Evolutionary conservation across 1,284 basidiomycete genomes (phyloP), one percentile per base, ranked within the genome.

Genomic region (Pholiota adiposa): DNA sequence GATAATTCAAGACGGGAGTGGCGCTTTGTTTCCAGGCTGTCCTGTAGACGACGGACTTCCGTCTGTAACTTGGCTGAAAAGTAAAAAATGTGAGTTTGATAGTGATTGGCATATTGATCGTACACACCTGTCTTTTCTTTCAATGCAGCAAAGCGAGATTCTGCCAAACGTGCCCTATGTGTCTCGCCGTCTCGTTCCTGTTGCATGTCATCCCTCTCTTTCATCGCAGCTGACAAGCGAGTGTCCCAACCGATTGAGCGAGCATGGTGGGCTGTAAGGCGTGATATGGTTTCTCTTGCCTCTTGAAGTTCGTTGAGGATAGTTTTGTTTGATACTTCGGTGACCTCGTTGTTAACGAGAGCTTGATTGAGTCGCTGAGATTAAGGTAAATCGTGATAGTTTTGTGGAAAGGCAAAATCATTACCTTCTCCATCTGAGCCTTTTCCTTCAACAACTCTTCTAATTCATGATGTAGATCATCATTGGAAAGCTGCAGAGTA

Each of bases 191-290:
- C 89, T 23, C 90, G 81, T 70, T 96, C 92, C 72, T 97, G 93
- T 60, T 87, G 86, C 68, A 93, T 81, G 70, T 98, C 96, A 51
- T 97, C 93, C 65, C 86, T 85, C 72, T 96, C 92, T 67, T 86
- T 85, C 51, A 84, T 74, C 18, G 81, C 81, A 19, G 79, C 73
- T 16, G 82, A 81, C n/a, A 95, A 69, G 18, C 86, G 84, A 21
- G 80, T 79, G 66, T 93, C 91, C 80, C 86, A 84, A 8, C 89
- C 90, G 9, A 87, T 77, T 2, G 88, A 84, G 50, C 88, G 86
- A 33, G 87, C 88, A 60, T 90, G 83, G 64, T 88, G 86, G 8
- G 85, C 81, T 25, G 84, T 86, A 58, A 95, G 74, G 43, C 88
- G 85, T n/a, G 84, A 83, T 54, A 94, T 82, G 38, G 85, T 83